Evolutionary conservation across 495 filamentous ascomycete genomes (phyloP).

Genomic region (Thozetella sp.): DNA sequence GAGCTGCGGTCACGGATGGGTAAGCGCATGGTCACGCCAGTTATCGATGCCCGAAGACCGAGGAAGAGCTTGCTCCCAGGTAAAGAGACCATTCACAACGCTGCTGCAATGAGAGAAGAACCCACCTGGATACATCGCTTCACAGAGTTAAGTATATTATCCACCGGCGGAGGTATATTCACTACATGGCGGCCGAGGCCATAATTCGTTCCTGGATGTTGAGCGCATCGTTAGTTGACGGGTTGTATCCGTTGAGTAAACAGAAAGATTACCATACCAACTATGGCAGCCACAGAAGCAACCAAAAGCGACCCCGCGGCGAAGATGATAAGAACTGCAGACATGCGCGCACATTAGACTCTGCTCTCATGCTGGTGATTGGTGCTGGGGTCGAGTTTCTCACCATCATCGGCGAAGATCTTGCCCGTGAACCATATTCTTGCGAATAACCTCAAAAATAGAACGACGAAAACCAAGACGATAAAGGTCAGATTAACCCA

Average conservation of each 20-base stretch:
- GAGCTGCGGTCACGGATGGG: constrained; percentile 14
- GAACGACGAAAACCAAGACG: constrained; percentile 14
- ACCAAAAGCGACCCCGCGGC: constrained; percentile 22
- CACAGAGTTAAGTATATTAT: constrained; percentile 10
- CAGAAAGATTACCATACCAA: no score
- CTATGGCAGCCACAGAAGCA: constrained; percentile 14
- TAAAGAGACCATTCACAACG: no score
- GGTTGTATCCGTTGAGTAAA: no score
- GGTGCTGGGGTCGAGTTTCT: no score
- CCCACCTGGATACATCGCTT: constrained; percentile 16
- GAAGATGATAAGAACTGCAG: constrained; percentile 24
- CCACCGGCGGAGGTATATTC: constrained; percentile 19
- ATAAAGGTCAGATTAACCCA: constrained; percentile 19
- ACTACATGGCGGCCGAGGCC: constrained; percentile 28
- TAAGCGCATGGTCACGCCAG: not conserved
- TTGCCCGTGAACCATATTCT: constrained; percentile 14
- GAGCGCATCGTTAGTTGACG: no score
- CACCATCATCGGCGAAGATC: constrained; percentile 19
- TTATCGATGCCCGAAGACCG: no score
- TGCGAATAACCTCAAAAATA: constrained; percentile 13
- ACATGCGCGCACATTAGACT: no score
- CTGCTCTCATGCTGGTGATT: no score
- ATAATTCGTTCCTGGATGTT: constrained; percentile 15
- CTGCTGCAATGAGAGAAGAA: not conserved
- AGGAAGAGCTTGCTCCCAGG: no score